These are phyloP conservation scores for Aspergillus aculeatinus DNA, from an alignment of 2,329 filamentous ascomycete genomes.

Conservation along the genomic window DNA sequence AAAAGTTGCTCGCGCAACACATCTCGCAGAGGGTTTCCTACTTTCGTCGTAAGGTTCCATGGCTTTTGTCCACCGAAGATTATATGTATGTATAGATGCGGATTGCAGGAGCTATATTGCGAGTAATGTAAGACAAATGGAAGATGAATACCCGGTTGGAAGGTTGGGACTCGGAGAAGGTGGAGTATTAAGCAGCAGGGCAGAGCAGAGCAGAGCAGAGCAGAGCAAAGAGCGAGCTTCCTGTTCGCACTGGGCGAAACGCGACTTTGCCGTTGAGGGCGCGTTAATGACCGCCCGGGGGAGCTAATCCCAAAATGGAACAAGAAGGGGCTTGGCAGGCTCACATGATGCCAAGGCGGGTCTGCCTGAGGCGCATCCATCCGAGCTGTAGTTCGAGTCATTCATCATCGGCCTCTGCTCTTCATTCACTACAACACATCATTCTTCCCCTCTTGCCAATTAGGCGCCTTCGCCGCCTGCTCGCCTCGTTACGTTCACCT, in stretches of 20 bases:
- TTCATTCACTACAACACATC: background rate
- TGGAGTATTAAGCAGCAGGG: conserved; percentile 8
- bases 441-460: background rate
- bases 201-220: conserved; percentile 12
- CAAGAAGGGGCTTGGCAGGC: conserved; percentile 21
- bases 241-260: conserved; percentile 21
- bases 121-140: background rate
- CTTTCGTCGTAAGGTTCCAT: conserved; percentile 42
- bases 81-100: background rate
- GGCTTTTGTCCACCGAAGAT: background rate
- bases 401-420: background rate
- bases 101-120: background rate
- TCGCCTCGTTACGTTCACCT: background rate
- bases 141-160: background rate
- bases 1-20: conserved; percentile 17
- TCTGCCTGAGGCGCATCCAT: conserved; percentile 1
- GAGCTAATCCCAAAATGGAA: conserved; percentile 25
- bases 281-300: conserved; percentile 36
- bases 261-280: conserved; percentile 27
- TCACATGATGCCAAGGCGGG: conserved; percentile 6
- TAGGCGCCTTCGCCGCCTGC: conserved; percentile 12
- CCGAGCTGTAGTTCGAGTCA: background rate
- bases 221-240: conserved; percentile 19
- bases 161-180: background rate
- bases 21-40: conserved; percentile 17